These are phyloP conservation scores for Populus euphratica DNA, from an alignment of 345 rosid species.

Conservation along the genomic window DNA sequence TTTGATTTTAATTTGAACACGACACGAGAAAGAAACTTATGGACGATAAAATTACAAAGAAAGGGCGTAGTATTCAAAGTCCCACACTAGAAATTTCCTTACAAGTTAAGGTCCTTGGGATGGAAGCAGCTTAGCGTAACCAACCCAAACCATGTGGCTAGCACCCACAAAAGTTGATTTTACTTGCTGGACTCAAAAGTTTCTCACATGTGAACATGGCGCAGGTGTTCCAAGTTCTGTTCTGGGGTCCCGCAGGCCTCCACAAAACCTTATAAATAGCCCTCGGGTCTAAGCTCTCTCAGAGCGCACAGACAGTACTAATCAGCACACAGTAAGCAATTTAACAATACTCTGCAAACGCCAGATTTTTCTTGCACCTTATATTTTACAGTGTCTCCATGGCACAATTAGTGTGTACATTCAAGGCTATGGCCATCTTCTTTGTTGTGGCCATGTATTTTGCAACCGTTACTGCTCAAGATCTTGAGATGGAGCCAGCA, in stretches of 20 bases:
- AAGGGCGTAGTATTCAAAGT: not conserved
- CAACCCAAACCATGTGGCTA: not conserved
- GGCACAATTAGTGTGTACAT: not conserved
- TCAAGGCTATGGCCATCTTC: constrained; percentile 5
- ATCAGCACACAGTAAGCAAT: not conserved
- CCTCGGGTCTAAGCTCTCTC: not conserved
- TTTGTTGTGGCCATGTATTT: not conserved
- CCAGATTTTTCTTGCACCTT: not conserved
- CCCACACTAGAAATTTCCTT: not conserved
- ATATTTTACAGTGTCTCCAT: not conserved
- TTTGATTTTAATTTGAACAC: not conserved
- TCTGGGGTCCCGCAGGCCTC: no score
- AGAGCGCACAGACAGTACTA: not conserved
- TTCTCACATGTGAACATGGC: not conserved
- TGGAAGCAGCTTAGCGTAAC: constrained; percentile 2
- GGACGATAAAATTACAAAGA: not conserved
- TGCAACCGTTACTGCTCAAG: constrained; percentile 19
- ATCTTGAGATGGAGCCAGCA: constrained; percentile 16
- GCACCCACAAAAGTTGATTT: not conserved
- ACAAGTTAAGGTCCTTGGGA: not conserved
- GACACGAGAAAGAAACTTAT: not conserved
- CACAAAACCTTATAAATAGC: constrained; percentile 1
- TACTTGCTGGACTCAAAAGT: not conserved
- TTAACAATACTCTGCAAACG: not conserved
- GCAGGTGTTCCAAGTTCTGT: not conserved